These are phyloP conservation scores for Paracoccidioides brasiliensis DNA, from an alignment of 2,329 filamentous ascomycete genomes.

Conservation along the genomic window DNA sequence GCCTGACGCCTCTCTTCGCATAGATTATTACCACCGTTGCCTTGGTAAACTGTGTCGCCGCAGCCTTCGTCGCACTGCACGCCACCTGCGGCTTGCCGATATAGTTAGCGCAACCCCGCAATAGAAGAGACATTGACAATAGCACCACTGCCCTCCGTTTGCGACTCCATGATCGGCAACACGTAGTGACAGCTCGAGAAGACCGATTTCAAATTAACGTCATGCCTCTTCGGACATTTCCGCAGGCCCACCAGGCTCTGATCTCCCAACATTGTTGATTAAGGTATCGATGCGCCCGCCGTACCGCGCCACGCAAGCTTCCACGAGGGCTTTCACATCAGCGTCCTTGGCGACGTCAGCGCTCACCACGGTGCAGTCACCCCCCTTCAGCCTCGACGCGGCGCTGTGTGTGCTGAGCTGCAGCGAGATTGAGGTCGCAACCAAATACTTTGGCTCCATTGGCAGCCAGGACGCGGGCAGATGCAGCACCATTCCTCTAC, in stretches of 20 bases:
- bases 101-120: constrained; percentile 41
- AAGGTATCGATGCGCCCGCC: constrained; percentile 45
- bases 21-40: constrained; percentile 38
- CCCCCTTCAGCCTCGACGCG: constrained; percentile 24
- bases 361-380: constrained; percentile 29
- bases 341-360: constrained; percentile 41
- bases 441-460: constrained; percentile 40
- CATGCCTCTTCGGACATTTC: constrained; percentile 37
- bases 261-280: constrained; percentile 48
- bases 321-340: constrained; percentile 41
- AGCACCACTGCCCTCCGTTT: constrained; percentile 26
- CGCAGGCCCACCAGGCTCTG: constrained; percentile 40
- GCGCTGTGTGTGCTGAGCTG: constrained; percentile 29
- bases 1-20: constrained; percentile 26
- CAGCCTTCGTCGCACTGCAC: constrained; percentile 41
- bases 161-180: constrained; percentile 42
- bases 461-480: constrained; percentile 35
- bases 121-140: constrained; percentile 41
- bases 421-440: constrained; percentile 35
- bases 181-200: constrained; percentile 42
- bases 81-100: constrained; percentile 41
- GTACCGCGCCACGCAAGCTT: constrained; percentile 39
- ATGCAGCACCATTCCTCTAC: constrained; percentile 42
- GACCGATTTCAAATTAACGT: constrained; percentile 44
- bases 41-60: constrained; percentile 39